Evolutionary conservation across 176 grass and related monocot genomes (phyloP), one percentile per base, ranked within the genome.

Genomic region (Oryza longistaminata): DNA sequence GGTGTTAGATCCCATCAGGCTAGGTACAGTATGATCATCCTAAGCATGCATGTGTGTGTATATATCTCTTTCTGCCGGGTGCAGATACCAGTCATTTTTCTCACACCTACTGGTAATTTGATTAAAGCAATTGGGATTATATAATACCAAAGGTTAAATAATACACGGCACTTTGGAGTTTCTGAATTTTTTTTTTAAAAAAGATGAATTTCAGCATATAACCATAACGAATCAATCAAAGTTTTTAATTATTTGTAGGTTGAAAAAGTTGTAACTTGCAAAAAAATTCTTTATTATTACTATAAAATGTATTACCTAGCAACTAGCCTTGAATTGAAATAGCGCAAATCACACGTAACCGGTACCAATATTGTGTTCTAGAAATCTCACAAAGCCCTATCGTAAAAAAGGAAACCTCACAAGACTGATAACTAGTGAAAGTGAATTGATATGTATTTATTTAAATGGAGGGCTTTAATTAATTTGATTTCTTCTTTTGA

Each of bases 1-100:
- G 82, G 88, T 90, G 83, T 86, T 53, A 65, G 27, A 90, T 95
- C 90, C 90, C 90, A 84, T 95, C 88, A 88, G 22, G 75, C 78
- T 84, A 82, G 88, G 85, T 92, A 85, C 58, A 82, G 71, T 81
- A 90, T 95, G 83, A 80, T 73, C 84, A 24, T 80, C 68, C 55
- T 45, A 92, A 95, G 85, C 93, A 88, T 88, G 93, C 13, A 49
- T 15, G 0, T 15, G 46, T 55, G 17, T 16, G 2, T 16, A 55
- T 55, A 7, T 75, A 48, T 92, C 88, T 60, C 82, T 88, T 92
- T 90, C 88, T 88, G 71, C 82, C 66, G 27, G 65, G 70, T 71
- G 66, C 26, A 21, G 46, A 74, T 76, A n/a, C 88, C 16, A 10
- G 45, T 35, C 61, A n/a, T 45, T 74, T 35, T 37, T n/a, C 19